Evolutionary conservation across 73 alveolate genomes (phyloP).

Genomic region (Paramecium sexaurelia): DNA sequence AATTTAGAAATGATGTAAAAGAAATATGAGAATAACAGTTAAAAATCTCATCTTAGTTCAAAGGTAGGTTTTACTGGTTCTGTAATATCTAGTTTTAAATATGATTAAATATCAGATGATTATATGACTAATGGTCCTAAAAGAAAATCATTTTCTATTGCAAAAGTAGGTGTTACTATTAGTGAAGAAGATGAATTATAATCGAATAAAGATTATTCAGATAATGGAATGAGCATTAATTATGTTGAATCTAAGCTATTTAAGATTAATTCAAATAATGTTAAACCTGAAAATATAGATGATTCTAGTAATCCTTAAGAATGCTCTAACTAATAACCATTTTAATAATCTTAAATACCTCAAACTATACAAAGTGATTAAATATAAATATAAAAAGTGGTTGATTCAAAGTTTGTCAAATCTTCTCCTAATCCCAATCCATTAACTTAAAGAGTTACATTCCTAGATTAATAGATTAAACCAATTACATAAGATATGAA

Average conservation of each 20-base stretch:
- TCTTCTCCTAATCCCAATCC: slow-evolving; percentile 21
- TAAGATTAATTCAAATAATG: neutral
- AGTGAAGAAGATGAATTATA: slow-evolving; percentile 45
- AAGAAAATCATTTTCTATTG: slow-evolving; percentile 31
- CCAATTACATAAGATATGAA: neutral
- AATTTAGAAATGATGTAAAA: slow-evolving; percentile 56
- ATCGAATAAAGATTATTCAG: slow-evolving; percentile 7
- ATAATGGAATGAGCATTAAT: neutral
- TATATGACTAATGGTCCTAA: neutral
- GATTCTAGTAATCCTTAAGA: slow-evolving; percentile 23
- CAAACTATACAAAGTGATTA: neutral
- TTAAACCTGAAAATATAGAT: neutral
- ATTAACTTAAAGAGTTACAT: slow-evolving; percentile 2
- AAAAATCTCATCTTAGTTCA: neutral
- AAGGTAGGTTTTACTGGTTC: slow-evolving; percentile 2
- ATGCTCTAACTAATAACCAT: neutral
- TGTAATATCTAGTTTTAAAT: slow-evolving; percentile 32
- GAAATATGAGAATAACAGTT: slow-evolving; percentile 31
- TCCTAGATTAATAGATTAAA: neutral
- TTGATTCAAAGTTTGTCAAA: neutral
- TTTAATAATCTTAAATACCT: neutral
- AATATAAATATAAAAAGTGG: neutral
- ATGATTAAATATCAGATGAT: slow-evolving; percentile 40
- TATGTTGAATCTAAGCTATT: neutral
- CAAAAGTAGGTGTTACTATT: neutral